phyloP scores from a whole-genome alignment of 2,329 filamentous ascomycete species.

The Phoma sp. region DNA sequence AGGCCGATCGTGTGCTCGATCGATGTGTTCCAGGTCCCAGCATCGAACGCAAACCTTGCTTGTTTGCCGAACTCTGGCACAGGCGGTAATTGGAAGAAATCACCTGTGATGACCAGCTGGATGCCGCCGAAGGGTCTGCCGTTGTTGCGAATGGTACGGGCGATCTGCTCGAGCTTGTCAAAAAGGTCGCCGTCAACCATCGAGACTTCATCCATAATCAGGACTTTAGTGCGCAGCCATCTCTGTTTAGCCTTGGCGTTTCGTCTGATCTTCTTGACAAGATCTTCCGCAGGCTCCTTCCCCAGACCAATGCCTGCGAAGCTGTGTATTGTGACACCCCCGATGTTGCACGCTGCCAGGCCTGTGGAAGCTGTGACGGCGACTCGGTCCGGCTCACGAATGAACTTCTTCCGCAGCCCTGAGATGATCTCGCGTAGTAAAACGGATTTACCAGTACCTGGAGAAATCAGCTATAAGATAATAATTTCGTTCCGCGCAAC shows the following conservation, averaged over 20 bases:
- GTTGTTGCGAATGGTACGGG: slow-evolving; percentile 85
- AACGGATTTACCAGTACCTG: slow-evolving; percentile 91
- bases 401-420: slow-evolving; percentile 78
- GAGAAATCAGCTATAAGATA: slow-evolving; percentile 9
- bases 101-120: slow-evolving; percentile 92
- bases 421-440: slow-evolving; percentile 90
- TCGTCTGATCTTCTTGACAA: slow-evolving; percentile 89
- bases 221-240: slow-evolving; percentile 86
- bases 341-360: slow-evolving; percentile 94
- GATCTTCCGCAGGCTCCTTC: slow-evolving; percentile 80
- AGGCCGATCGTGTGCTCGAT: slow-evolving; percentile 96
- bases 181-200: slow-evolving; percentile 99
- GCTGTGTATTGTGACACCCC: slow-evolving; percentile 93
- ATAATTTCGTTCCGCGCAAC: neutral
- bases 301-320: slow-evolving; percentile 95
- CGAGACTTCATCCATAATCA: slow-evolving; percentile 94
- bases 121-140: slow-evolving; percentile 94
- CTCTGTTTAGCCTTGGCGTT: slow-evolving; percentile 87
- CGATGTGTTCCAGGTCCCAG: slow-evolving; percentile 86
- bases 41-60: slow-evolving; percentile 92
- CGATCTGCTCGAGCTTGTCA: slow-evolving; percentile 92
- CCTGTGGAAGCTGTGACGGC: slow-evolving; percentile 96
- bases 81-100: slow-evolving; percentile 96
- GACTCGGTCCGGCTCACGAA: slow-evolving; percentile 79
- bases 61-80: slow-evolving; percentile 80